Conservation (phyloP, 2,329 filamentous ascomycete species). For the Tolypocladium guangdongense region DNA sequence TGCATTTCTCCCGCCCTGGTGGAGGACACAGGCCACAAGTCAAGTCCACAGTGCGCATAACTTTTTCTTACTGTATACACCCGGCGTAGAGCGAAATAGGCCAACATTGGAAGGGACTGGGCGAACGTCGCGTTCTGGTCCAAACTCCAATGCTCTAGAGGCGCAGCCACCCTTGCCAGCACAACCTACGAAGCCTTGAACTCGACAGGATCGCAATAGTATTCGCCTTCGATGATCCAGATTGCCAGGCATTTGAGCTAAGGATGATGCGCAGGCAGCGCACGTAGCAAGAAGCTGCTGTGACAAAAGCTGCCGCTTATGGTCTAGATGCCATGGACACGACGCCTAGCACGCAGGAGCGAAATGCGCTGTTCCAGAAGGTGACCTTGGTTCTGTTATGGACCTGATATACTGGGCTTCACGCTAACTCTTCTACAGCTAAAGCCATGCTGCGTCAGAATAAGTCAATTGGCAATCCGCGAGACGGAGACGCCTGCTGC, state of each 20-base stretch:
- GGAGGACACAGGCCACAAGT: not conserved
- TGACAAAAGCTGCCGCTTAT: too few species aligned
- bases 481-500: constrained; percentile 29
- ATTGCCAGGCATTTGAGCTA: not conserved
- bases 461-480: constrained; percentile 46
- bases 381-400: constrained; percentile 9
- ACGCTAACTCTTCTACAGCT: constrained; percentile 31
- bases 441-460: constrained; percentile 50
- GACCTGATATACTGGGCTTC: too few species aligned
- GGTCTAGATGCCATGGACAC: constrained; percentile 8
- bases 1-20: not conserved
- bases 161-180: not conserved
- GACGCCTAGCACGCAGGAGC: constrained; percentile 6
- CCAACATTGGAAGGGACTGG: not conserved
- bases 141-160: not conserved
- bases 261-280: not conserved
- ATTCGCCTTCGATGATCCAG: not conserved
- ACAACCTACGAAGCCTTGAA: not conserved
- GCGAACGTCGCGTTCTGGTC: too few species aligned
- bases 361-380: constrained; percentile 27
- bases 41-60: not conserved
- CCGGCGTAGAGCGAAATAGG: not conserved
- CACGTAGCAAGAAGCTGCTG: not conserved
- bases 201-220: not conserved
- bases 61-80: not conserved